Evolutionary conservation across 139 green algal genomes (phyloP).

Genomic region (Chlorella ohadii): DNA sequence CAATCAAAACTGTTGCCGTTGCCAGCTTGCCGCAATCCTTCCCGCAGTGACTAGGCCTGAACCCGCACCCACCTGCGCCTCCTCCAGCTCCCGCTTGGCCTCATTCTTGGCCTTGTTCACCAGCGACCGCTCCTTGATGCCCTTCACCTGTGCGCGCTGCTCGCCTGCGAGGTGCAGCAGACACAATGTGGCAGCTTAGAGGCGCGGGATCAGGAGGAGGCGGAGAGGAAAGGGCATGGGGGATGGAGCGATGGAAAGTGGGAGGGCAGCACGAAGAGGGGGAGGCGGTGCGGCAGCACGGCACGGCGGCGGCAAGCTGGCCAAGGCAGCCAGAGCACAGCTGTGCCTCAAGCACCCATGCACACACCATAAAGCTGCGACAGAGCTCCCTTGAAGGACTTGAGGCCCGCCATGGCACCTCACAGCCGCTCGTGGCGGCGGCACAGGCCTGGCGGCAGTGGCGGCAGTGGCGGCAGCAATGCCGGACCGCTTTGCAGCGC

Average conservation of each 20-base stretch:
- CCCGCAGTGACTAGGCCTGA: too few relatives aligned
- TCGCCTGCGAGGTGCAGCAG: conserved; percentile 7
- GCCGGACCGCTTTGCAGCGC: too few relatives aligned
- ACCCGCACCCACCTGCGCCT: not conserved
- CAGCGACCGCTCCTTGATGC: conserved; percentile 33
- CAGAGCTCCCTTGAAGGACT: conserved; percentile 14
- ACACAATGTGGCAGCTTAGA: too few relatives aligned
- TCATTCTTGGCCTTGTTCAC: conserved; percentile 37
- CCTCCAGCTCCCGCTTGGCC: conserved; percentile 28
- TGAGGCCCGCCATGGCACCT: not conserved
- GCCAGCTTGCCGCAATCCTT: too few relatives aligned
- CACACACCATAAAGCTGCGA: conserved; percentile 19
- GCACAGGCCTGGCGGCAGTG: too few relatives aligned
- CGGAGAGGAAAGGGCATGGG: too few relatives aligned
- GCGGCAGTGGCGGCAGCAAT: not conserved
- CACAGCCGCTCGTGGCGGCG: not conserved
- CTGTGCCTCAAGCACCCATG: too few relatives aligned
- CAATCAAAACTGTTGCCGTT: too few relatives aligned
- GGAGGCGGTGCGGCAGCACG: not conserved
- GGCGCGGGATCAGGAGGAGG: too few relatives aligned
- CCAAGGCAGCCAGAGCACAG: not conserved
- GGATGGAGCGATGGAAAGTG: too few relatives aligned
- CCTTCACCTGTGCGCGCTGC: conserved; percentile 30
- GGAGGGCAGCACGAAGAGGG: too few relatives aligned
- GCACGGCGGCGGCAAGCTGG: not conserved